Base-by-base conservation (phyloP, 2,329 filamentous ascomycete species). In the Aotearoamyces nothofagi region DNA sequence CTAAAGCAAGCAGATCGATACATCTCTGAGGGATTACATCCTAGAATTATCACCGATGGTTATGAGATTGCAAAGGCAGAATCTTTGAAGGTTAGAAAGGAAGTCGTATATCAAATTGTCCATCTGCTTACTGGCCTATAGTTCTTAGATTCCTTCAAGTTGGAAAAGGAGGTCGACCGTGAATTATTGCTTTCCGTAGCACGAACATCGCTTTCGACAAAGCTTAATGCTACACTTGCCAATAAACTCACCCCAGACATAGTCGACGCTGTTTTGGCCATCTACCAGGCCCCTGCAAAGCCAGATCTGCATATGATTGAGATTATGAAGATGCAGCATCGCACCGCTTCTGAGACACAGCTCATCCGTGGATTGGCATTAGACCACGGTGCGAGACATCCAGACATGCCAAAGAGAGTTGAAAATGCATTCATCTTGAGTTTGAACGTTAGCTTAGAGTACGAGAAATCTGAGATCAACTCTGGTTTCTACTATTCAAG, bases 271-370 rank as follows among this genome's bases (percentile, higher is more conserved):
- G 90, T 98, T 26, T 74, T 98, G 33, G 72, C 90, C 39, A 98
- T 98, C 53, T 86, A 94, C 63, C 69, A 84, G 53, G 63, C 81
- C 11, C 82, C 82, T 15, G 74, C 72, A 38, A 96, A 96, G 62
- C 92, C 92, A 32, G 90, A 98, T 58, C 58, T 98, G 49, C 87
- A 96, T 63, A 98, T 98, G 90, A 69, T 98, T 42, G 90, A 98
- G 59, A 96, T 98, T 47, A 98, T 98, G 90, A 96, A 92, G 55
- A 96, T 98, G 87, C 90, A 98, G 61, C 90, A 98, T 62, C 80
- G 87, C 44, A 84, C 82, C 29, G 86, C 87, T 34, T 82, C 90
- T 17, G 90, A 98, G 55, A 98, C 90, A 33, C 84, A 93, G 56
- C 72, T 98, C 34, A 94, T 98, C 54, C 75, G 80, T 40, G 90